Conservation (phyloP, 345 rosid species). For the Citrus maxima region DNA sequence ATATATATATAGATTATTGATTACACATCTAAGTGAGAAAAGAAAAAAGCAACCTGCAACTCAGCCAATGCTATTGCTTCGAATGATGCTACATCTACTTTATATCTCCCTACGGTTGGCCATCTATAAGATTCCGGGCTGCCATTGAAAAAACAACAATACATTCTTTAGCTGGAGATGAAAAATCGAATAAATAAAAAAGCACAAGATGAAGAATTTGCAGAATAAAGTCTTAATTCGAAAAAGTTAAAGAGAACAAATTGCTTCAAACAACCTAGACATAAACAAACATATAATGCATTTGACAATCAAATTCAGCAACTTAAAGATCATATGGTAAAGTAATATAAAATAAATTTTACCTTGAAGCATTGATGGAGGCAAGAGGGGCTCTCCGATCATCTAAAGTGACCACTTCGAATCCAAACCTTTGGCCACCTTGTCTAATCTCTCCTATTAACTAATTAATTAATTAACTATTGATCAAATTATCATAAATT, state of each 20-base stretch:
- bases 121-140: slow-evolving; percentile 56
- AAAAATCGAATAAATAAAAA: neutral
- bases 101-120: slow-evolving; percentile 71
- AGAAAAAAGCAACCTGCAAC: slow-evolving; percentile 47
- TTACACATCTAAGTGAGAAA: neutral
- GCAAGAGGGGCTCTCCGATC: slow-evolving; percentile 63
- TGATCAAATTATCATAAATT: no score
- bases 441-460: slow-evolving; percentile 48
- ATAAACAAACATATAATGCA: neutral
- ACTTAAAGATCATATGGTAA: no score
- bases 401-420: slow-evolving; percentile 56
- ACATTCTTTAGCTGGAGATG: neutral
- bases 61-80: slow-evolving; percentile 69
- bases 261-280: neutral
- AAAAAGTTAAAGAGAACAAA: neutral
- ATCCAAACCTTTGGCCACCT: slow-evolving; percentile 57
- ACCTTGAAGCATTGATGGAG: slow-evolving; percentile 49
- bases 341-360: no score
- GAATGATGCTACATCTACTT: slow-evolving; percentile 61
- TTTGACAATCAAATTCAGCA: neutral
- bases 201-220: neutral
- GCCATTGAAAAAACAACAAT: slow-evolving; percentile 15
- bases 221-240: neutral
- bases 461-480: no score
- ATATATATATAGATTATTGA: neutral